Conservation (phyloP, 2,329 filamentous ascomycete species). For the Paraphoma sp. region DNA sequence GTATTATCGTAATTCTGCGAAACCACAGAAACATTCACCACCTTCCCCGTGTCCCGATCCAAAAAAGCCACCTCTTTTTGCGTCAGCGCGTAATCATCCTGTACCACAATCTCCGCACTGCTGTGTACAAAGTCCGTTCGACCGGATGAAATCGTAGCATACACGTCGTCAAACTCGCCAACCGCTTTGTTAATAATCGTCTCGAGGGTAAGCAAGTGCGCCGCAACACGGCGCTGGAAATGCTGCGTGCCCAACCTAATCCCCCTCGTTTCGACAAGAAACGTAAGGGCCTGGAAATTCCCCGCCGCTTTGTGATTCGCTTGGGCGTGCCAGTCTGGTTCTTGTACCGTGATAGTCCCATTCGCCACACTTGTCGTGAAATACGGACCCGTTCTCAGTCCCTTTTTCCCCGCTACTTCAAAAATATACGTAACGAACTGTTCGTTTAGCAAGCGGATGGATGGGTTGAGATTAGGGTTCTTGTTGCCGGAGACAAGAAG, state of each 20-base stretch:
- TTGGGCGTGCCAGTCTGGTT: slow-evolving; percentile 32
- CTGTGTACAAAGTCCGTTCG: neutral
- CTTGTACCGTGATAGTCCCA: slow-evolving; percentile 27
- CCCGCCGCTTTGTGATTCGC: slow-evolving; percentile 38
- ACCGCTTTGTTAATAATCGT: slow-evolving; percentile 32
- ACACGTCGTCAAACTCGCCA: slow-evolving; percentile 23
- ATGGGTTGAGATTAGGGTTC: slow-evolving; percentile 35
- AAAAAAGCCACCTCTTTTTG: neutral
- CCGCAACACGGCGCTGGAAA: slow-evolving; percentile 31
- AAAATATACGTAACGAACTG: slow-evolving; percentile 30
- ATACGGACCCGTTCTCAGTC: slow-evolving; percentile 33
- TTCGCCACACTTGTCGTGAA: slow-evolving; percentile 25
- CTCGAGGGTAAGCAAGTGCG: slow-evolving; percentile 29
- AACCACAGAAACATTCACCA: neutral
- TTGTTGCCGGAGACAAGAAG: slow-evolving; percentile 36
- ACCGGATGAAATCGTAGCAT: neutral
- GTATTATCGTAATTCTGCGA: slow-evolving; percentile 14
- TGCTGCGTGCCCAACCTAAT: slow-evolving; percentile 36
- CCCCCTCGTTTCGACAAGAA: slow-evolving; percentile 34
- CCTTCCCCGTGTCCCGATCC: neutral
- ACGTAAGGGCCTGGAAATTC: slow-evolving; percentile 31
- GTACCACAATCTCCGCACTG: neutral
- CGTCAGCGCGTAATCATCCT: neutral
- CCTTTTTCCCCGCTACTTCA: slow-evolving; percentile 16
- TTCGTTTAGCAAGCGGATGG: slow-evolving; percentile 36